Percentiles rank a stretch among this genome's conserved stretches.
These are phyloP conservation scores for Wickerhamiella musiphila DNA, from an alignment of 805 yeast genomes.

Conservation along the genomic window DNA sequence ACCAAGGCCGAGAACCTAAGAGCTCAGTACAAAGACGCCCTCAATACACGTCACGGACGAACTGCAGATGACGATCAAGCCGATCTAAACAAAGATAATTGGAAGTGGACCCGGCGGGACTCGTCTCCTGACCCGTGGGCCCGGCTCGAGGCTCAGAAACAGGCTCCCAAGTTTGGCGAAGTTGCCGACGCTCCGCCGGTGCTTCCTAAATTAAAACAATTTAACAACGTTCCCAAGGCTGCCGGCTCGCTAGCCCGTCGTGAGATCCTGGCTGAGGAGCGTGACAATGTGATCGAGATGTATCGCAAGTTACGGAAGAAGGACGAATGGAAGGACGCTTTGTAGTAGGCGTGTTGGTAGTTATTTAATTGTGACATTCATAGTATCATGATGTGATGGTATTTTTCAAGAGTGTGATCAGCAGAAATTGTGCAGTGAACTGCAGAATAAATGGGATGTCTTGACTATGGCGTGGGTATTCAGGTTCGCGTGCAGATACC, in stretches of 20 bases:
- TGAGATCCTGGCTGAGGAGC: slow-evolving; percentile 23
- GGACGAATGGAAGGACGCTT: too few relatives aligned
- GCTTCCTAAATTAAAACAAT: slow-evolving; percentile 18
- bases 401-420: too few relatives aligned
- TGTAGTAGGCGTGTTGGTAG: too few relatives aligned
- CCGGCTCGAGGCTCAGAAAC: slow-evolving; percentile 16
- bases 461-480: too few relatives aligned
- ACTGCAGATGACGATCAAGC: slow-evolving; percentile 14
- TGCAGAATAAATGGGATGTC: too few relatives aligned
- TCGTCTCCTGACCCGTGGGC: slow-evolving; percentile 30
- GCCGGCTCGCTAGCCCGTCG: slow-evolving; percentile 26
- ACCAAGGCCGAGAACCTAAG: slow-evolving; percentile 15
- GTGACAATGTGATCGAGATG: slow-evolving; percentile 21
- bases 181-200: slow-evolving; percentile 27
- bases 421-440: too few relatives aligned
- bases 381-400: too few relatives aligned
- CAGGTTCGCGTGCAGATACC: too few relatives aligned
- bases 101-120: slow-evolving; percentile 14
- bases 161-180: slow-evolving; percentile 27
- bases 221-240: slow-evolving; percentile 24
- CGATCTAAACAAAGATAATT: slow-evolving; percentile 11
- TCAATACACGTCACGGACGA: slow-evolving; percentile 11
- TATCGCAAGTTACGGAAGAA: slow-evolving; percentile 22
- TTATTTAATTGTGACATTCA: too few relatives aligned
- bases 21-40: slow-evolving; percentile 11